Base-by-base conservation (phyloP, 2,329 filamentous ascomycete genomes). In the Ilyonectria mors-panacis region DNA sequence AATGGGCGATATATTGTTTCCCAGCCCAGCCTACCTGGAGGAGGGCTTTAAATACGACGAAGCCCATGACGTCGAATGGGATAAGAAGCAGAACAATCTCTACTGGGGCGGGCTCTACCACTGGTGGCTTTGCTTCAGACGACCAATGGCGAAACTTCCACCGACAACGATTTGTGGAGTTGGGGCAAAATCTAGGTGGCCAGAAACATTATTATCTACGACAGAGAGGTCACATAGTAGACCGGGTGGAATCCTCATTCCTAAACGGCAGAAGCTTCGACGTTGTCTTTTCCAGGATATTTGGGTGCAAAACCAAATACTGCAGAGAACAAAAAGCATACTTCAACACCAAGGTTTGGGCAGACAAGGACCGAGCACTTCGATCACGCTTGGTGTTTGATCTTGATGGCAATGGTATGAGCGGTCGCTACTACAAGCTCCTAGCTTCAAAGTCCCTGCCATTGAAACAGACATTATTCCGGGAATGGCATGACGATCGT, bases 41-140 rank as follows among this genome's bases (percentile, higher is more conserved):
- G 17, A 76, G 2, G 77, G 82, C 47, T 82, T 85, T 33, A 66
- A 71, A 5, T 89, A 88, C 69, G 74, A 82, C 2, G 72, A 77
- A 0, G 33, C 65, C 0, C 53, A 78, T 2, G 87, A 89, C 64
- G 44, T 82, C 0, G 72, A 77, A 0, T 90, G 87, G 87, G 75
- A 84, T 0, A 53, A 78, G 6, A 91, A 90, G 70, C 70, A 69
- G 1, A 83, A 85, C 39, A 83, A 82, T 2, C 72, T 89, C 0
- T 90, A 89, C 73, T 90, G 88, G 88, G 88, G 83, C 84, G 0
- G 88, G 88, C 0, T 87, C 85, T 0, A 88, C 82, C 0, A 89
- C 87, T 0, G 88, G 87, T 2, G 86, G 82, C 0, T 83, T 78
- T 44, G 78, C 76, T 0, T 66, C 68, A 0, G 73, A 78, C 10